phyloP scores from a whole-genome alignment of 305 asterid genomes.

The Fraxinus baroniana region DNA sequence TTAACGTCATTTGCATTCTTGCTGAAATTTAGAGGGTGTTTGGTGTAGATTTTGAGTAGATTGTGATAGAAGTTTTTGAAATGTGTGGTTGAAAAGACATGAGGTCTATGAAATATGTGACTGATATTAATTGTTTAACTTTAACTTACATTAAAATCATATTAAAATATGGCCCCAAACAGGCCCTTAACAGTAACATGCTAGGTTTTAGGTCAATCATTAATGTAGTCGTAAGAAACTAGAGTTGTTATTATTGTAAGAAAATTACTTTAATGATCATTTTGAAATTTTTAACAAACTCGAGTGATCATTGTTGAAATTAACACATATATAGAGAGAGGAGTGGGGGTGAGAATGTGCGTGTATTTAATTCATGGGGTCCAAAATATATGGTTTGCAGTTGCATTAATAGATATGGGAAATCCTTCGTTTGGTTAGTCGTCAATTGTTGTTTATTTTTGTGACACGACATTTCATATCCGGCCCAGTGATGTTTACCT shows the following conservation, averaged over 20 bases:
- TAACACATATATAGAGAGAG: not conserved
- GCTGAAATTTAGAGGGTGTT: no score
- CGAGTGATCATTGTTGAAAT: not conserved
- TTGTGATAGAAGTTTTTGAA: no score
- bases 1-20: no score
- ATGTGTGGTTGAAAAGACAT: no score
- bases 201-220: not conserved
- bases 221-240: not conserved
- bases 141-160: no score
- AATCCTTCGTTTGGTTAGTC: not conserved
- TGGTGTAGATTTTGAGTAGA: no score
- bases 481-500: not conserved
- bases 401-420: not conserved
- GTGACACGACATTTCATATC: not conserved
- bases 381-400: constrained; percentile 7
- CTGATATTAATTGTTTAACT: no score
- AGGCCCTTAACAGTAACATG: not conserved
- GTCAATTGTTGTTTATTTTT: not conserved
- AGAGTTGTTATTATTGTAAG: not conserved
- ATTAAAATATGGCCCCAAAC: no score
- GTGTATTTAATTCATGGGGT: constrained; percentile 1
- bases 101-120: no score
- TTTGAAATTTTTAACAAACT: not conserved
- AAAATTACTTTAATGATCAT: not conserved
- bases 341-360: not conserved